Evolutionary conservation across 1,284 basidiomycete genomes (phyloP).

Genomic region (Moesziomyces globuligerus): DNA sequence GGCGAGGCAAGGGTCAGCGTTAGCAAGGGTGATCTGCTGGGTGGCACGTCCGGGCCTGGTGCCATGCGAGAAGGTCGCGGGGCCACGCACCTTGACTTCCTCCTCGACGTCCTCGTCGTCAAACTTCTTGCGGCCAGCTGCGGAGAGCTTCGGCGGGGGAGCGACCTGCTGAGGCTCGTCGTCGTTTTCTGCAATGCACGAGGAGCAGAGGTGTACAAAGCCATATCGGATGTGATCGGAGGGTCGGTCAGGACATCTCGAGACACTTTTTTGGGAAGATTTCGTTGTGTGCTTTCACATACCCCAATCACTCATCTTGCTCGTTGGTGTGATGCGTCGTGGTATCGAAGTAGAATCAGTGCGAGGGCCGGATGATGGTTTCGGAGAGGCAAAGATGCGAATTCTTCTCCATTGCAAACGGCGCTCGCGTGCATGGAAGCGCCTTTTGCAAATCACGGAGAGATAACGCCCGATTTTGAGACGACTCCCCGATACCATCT

Average conservation of each 20-base stretch:
- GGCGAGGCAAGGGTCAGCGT: background rate
- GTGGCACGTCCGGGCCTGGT: background rate
- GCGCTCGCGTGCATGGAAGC: no score
- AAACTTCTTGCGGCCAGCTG: conserved; percentile 54
- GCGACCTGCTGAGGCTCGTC: conserved; percentile 51
- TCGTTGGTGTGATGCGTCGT: background rate
- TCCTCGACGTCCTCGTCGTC: conserved; percentile 66
- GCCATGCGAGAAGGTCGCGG: background rate
- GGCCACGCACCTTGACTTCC: conserved; percentile 53
- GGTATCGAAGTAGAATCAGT: no score
- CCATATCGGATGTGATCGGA: no score
- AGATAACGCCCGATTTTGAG: no score
- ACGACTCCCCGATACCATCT: no score
- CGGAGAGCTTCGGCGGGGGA: conserved; percentile 25
- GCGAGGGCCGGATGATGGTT: conserved; percentile 13
- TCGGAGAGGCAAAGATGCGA: background rate
- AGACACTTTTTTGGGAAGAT: conserved; percentile 3
- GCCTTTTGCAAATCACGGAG: no score
- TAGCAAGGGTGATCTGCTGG: background rate
- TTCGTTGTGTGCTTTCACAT: conserved; percentile 14
- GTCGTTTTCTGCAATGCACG: conserved; percentile 55
- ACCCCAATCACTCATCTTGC: conserved; percentile 61
- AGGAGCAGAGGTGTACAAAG: background rate
- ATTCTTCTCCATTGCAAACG: no score
- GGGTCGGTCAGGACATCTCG: no score